Percentiles rank a stretch among this genome's conserved stretches.
These are phyloP conservation scores for Cytospora paraplurivora DNA, from an alignment of 2,329 filamentous ascomycete genomes.

Conservation along the genomic window DNA sequence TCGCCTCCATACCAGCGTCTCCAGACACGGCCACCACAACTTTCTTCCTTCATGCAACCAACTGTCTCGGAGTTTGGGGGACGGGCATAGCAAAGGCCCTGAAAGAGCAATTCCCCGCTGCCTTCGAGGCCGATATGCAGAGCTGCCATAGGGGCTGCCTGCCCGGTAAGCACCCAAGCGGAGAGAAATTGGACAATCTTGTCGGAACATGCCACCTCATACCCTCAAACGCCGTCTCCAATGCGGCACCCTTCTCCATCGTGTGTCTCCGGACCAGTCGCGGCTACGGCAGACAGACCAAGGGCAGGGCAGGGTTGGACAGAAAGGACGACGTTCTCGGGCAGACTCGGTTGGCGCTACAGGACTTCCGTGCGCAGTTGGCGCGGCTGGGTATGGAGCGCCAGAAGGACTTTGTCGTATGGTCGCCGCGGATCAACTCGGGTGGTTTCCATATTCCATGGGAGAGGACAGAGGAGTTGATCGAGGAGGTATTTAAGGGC, in stretches of 20 bases:
- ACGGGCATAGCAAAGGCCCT: slow-evolving; percentile 37
- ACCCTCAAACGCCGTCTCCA: slow-evolving; percentile 34
- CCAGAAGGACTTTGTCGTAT: slow-evolving; percentile 22
- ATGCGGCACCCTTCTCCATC: slow-evolving; percentile 32
- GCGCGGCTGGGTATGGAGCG: slow-evolving; percentile 26
- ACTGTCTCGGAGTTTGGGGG: slow-evolving; percentile 38
- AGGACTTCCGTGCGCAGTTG: slow-evolving; percentile 27
- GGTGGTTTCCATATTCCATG: slow-evolving; percentile 33
- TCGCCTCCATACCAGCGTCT: slow-evolving; percentile 1
- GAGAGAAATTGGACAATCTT: slow-evolving; percentile 31
- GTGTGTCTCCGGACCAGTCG: slow-evolving; percentile 34
- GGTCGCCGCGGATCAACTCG: slow-evolving; percentile 34
- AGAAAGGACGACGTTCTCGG: slow-evolving; percentile 24
- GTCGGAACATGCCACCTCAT: slow-evolving; percentile 37
- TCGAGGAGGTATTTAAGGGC: slow-evolving; percentile 8
- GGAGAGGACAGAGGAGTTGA: slow-evolving; percentile 28
- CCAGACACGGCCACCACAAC: not conserved
- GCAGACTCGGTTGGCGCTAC: slow-evolving; percentile 30
- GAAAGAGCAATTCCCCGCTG: slow-evolving; percentile 33
- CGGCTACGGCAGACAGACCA: slow-evolving; percentile 28
- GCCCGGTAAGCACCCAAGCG: slow-evolving; percentile 6
- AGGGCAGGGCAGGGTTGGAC: slow-evolving; percentile 30
- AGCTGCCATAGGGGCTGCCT: slow-evolving; percentile 1
- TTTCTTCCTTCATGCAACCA: slow-evolving; percentile 38
- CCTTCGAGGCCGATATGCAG: slow-evolving; percentile 28